Base-by-base conservation (phyloP, 495 filamentous ascomycete species). In the Thermothielavioides terrestris region DNA sequence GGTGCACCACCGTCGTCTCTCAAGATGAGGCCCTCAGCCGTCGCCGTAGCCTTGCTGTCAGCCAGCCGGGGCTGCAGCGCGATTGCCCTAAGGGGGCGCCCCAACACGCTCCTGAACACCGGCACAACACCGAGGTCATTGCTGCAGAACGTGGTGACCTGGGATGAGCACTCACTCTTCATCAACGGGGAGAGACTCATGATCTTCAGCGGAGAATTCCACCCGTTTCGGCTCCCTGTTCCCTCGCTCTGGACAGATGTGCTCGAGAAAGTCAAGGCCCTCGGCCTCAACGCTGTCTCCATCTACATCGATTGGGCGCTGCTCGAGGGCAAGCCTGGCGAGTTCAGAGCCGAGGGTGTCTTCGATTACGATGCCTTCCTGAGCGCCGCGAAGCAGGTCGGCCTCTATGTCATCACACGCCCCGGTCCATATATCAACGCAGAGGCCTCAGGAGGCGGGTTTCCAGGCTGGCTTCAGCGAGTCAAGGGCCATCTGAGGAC, bases 281-380 rank as follows among this genome's bases (percentile, higher is more conserved):
- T 87, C 0, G 86, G 86, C 3, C 87, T 86, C 67, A 87, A 84
- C 50, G 70, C 73, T 17, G 81, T 88, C 12, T 86, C 82, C 0
- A 85, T 89, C 64, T 89, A 89, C 58, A 66, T 79, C 11, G 74
- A 88, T 55, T 91, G 86, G 86, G 83, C 82, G 15, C 64, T 89
- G n/a, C 59, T 86, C 2, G 85, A 90, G 64, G 85, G 84, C 26
- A 79, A 84, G 47, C 81, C 73, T 1, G 85, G 83, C 1, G 67
- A 77, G n/a, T 89, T 86, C 58, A 67, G 67, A 12, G 83, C 80
- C 1, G 79, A 85, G 10, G 86, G 86, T 0, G 71, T 87, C 35
- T 84, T 88, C 56, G 79, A 70, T 9, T 71, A 84, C 12, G 73
- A 83, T 44, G 78, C 79, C 68, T 90, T 34, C 21, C 10, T 45